These are phyloP conservation scores for Clathrospora elynae DNA, from an alignment of 2,329 filamentous ascomycete species.

Conservation along the genomic window DNA sequence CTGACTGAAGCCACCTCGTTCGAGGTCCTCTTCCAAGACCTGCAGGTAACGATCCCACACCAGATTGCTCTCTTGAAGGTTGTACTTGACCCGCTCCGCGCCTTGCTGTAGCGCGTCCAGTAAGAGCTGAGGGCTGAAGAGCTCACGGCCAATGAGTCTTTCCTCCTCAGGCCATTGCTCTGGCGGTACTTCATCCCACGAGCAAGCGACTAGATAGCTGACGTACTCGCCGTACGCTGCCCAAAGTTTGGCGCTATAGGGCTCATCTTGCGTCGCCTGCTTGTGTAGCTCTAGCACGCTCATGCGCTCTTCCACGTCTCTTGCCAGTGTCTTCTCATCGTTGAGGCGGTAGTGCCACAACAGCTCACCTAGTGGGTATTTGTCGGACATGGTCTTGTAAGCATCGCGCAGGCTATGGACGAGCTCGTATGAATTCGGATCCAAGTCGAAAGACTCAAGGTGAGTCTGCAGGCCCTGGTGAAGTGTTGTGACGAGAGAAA, in stretches of 20 bases:
- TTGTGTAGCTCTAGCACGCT: slow-evolving; percentile 74
- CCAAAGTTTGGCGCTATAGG: slow-evolving; percentile 76
- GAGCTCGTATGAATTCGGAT: slow-evolving; percentile 52
- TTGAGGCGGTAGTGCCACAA: slow-evolving; percentile 78
- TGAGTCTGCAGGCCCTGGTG: slow-evolving; percentile 56
- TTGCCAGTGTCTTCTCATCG: slow-evolving; percentile 67
- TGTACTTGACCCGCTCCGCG: slow-evolving; percentile 72
- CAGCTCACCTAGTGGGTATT: slow-evolving; percentile 75
- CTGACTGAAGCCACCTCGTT: slow-evolving; percentile 57
- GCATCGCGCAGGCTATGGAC: slow-evolving; percentile 55
- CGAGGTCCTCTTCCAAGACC: slow-evolving; percentile 71
- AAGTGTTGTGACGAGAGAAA: slow-evolving; percentile 54
- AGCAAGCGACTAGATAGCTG: slow-evolving; percentile 70
- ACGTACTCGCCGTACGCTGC: slow-evolving; percentile 79
- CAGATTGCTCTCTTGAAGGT: slow-evolving; percentile 75
- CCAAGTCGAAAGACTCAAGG: slow-evolving; percentile 34
- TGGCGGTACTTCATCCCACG: slow-evolving; percentile 58
- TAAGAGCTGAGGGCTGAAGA: slow-evolving; percentile 71
- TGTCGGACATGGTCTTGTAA: slow-evolving; percentile 64
- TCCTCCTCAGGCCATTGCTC: slow-evolving; percentile 67
- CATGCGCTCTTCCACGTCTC: slow-evolving; percentile 69
- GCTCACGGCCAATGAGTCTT: slow-evolving; percentile 68
- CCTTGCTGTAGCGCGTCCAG: slow-evolving; percentile 73
- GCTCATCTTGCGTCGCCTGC: slow-evolving; percentile 71
- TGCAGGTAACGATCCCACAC: slow-evolving; percentile 81